Evolutionary conservation across 192 early-diverging fungal genomes (phyloP), one percentile per base, ranked within the genome.

Genomic region (Podochytrium sp.): DNA sequence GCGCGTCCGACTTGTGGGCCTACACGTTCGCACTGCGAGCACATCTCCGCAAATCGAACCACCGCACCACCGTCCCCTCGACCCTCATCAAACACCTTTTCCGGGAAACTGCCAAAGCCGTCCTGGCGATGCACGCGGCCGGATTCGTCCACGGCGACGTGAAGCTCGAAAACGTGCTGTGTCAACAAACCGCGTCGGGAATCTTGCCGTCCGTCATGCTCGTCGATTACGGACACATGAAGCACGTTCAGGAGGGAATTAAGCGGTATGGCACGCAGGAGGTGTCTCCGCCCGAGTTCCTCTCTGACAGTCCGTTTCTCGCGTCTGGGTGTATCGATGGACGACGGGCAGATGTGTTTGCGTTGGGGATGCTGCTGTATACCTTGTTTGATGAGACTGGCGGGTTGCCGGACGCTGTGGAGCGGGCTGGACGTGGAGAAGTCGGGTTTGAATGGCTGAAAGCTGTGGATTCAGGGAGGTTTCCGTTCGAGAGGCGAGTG

Each of bases 121-220:
- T 89, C 20, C 32, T 25, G 12, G 61, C 85, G 60, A 63, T 87
- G 40, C 81, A 89, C 63, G 29, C 56, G 34, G 64, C 75, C 20
- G 78, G 81, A 27, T 52, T 84, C 33, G 80, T 81, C 23, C 87
- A 87, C 64, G 76, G 85, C 23, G 87, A 88, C 59, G 76, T 87
- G 63, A 89, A 89, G 76, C 80, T 84, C 64, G 86, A 89, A 73
- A 89, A 89, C 71, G 76, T 89, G 35, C 73, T 89, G 14, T n/a
- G 65, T 10, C 12, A 33, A 35, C 33, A 40, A 16, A 4, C 12
- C 12, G 71, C 12, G 3, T 14, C 65, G 33, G 52, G 3, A 27
- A n/a, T 30, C 0, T 14, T 16, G 12, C 41, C 7, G 3, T 38
- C 60, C 37, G 51, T 61, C 49, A 59, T 59, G 32, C 35, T 75